Evolutionary conservation across 148 eudicot genomes (phyloP), one percentile per base, ranked within the genome.

Genomic region (Arbutus unedo): DNA sequence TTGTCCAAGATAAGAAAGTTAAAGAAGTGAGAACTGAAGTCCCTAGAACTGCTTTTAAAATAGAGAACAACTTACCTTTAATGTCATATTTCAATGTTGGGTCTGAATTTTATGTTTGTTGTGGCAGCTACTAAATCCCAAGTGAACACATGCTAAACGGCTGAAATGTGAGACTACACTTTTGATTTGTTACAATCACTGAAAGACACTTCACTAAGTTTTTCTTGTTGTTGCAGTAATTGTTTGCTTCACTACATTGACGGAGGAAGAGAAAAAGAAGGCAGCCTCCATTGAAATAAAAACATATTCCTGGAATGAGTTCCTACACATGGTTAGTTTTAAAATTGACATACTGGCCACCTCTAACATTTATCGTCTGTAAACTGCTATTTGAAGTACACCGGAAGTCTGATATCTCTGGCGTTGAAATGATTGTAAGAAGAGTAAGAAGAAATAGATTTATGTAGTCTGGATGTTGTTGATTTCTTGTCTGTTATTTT

Each of bases 1-100:
- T 97, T 38, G 93, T 91, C 47, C 99, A 97, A 83, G 89, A 90
- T 59, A 88, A 88, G 76, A 94, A 97, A 89, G 85, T 90, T 59
- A 87, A 86, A 85, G 88, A 91, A 85, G 99, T 97, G 87, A 89
- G 96, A 68, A 82, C 25, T 21, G 25, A 66, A 70, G 10, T 81
- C 72, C 55, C 77, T 77, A 72, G n/a, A 60, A 64, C 51, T 81
- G 51, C 53, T 76, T 11, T 68, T 72, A 14, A 14, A 47, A 77
- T 72, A 10, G 8, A 67, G 51, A 48, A 44, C 25, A 59, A 73
- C 41, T 71, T 71, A 54, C 15, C 77, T 21, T 51, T 21, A 45
- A 56, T 47, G 57, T 59, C 45, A 21, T 81, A n/a, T 80, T 73
- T 56, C 19, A 43, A 21, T 6, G 13, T 57, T 50, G 82, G 43